Evolutionary conservation across 495 filamentous ascomycete species (phyloP).

Genomic region (Aspergillus mulundensis): DNA sequence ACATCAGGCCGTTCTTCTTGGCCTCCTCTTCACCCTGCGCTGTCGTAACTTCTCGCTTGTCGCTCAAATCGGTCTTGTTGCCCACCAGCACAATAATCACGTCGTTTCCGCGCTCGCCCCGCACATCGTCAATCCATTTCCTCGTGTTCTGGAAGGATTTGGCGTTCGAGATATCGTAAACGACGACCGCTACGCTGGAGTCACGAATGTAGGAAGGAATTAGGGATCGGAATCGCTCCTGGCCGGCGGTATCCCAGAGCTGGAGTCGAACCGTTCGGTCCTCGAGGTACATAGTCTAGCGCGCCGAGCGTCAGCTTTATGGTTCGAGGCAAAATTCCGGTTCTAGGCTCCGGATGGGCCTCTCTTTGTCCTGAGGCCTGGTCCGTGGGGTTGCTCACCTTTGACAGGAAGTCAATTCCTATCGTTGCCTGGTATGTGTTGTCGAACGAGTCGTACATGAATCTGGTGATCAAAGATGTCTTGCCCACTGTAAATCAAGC

Average conservation of each 20-base stretch:
- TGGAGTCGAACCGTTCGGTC: constrained; percentile 96
- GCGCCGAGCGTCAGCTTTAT: background rate
- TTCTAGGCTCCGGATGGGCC: background rate
- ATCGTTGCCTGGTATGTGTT: constrained; percentile 99
- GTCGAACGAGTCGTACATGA: constrained; percentile 99
- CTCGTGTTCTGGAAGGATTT: constrained; percentile 96
- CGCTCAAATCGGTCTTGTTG: constrained; percentile 97
- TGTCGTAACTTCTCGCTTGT: constrained; percentile 94
- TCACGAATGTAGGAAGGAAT: constrained; percentile 99
- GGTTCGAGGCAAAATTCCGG: background rate
- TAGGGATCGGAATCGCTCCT: constrained; percentile 92
- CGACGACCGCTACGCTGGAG: constrained; percentile 92
- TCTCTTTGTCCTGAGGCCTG: background rate
- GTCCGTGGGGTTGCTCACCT: constrained; percentile 49
- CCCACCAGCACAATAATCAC: constrained; percentile 98
- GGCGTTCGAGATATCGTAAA: constrained; percentile 96
- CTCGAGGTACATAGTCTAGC: constrained; percentile 97
- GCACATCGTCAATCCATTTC: constrained; percentile 99
- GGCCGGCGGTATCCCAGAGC: constrained; percentile 96
- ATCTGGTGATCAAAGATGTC: constrained; percentile 95
- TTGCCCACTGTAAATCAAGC: constrained; percentile 71
- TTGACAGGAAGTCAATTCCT: constrained; percentile 98
- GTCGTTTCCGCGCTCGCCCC: constrained; percentile 93
- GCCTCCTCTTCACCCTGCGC: constrained; percentile 96
- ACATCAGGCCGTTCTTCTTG: constrained; percentile 95